phyloP scores from a whole-genome alignment of 2,329 filamentous ascomycete genomes.

The Didymella glomerata region DNA sequence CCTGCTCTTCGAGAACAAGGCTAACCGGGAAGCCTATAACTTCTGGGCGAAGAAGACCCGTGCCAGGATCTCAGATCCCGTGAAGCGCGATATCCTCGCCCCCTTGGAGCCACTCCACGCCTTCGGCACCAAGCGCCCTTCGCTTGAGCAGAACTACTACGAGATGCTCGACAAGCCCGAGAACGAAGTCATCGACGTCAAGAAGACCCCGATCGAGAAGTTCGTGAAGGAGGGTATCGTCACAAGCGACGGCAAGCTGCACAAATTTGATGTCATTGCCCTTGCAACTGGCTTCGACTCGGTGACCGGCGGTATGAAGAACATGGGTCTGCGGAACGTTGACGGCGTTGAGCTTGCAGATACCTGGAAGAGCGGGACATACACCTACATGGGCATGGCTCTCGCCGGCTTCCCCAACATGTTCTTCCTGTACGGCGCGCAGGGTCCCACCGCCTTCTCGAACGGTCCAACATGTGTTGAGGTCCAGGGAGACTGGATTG shows the following conservation, averaged over 20 bases:
- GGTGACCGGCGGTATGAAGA: conserved; percentile 55
- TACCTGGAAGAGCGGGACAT: conserved; percentile 54
- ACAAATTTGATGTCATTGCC: conserved; percentile 56
- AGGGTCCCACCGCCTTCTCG: conserved; percentile 57
- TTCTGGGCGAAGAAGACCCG: conserved; percentile 58
- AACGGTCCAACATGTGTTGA: conserved; percentile 58
- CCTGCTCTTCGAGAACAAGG: conserved; percentile 52
- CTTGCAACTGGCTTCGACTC: conserved; percentile 58
- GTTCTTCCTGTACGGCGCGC: conserved; percentile 54
- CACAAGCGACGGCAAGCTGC: conserved; percentile 51
- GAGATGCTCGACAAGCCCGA: conserved; percentile 56
- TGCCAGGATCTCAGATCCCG: conserved; percentile 53
- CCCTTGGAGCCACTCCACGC: conserved; percentile 56
- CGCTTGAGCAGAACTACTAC: conserved; percentile 58
- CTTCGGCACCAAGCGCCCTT: conserved; percentile 59
- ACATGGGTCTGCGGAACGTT: conserved; percentile 50
- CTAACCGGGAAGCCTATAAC: conserved; percentile 57
- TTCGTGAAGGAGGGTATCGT: conserved; percentile 52
- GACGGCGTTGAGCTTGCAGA: conserved; percentile 50
- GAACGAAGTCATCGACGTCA: conserved; percentile 55
- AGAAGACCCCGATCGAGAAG: conserved; percentile 52
- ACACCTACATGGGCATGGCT: conserved; percentile 56
- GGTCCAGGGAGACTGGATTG: conserved; percentile 57
- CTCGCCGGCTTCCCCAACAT: conserved; percentile 48
- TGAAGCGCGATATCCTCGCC: conserved; percentile 58